Evolutionary conservation across 352 stramenopile species (phyloP), one percentile per base, ranked within the genome.

Genomic region (Globisporangium megalacanthum): DNA sequence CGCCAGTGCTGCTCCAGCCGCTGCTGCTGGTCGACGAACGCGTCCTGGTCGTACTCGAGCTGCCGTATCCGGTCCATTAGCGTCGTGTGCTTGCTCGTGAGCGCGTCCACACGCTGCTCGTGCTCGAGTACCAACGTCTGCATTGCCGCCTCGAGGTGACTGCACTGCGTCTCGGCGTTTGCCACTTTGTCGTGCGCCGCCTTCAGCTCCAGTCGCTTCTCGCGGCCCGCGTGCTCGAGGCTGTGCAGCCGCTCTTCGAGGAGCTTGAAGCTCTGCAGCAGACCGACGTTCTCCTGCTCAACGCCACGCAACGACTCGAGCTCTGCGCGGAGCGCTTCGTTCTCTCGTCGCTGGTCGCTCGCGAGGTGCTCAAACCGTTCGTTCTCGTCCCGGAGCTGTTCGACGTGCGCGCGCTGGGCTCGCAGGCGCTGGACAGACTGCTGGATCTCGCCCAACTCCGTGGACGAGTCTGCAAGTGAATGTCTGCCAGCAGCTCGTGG

Each of bases 231-330:
- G 19, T 65, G 58, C 41, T 88, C 78, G 8, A 89, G 63, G 7
- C 52, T 66, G 35, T 54, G 70, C 41, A 76, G 58, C 8, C 76
- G 66, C 54, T 81, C 66, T 61, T 89, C 72, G 6, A 89, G 55
- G 31, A 84, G 49, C 47, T 83, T 79, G 31, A 84, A 69, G 41
- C 68, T 82, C 52, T 84, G 72, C 15, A 83, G 60, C 29, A 81
- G 65, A 10, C 66, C 70, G 39, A 79, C 59, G 58, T 89, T 86
- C 55, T 89, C 76, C 41, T 78, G 61, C 45, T 84, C 70, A 22
- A 79, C 62, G 1, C 65, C 74, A 13, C 64, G 70, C 9, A 85
- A 41, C 14, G 68, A 64, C 11, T 57, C 62, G 6, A 85, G 50
- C 49, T 83, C 68, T 1, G 60, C 55, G 7, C 70, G 74, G 11